Evolutionary conservation across 169 alveolate species (phyloP), one percentile per base, ranked within the genome.

Genomic region (Miamiensis avidus): DNA sequence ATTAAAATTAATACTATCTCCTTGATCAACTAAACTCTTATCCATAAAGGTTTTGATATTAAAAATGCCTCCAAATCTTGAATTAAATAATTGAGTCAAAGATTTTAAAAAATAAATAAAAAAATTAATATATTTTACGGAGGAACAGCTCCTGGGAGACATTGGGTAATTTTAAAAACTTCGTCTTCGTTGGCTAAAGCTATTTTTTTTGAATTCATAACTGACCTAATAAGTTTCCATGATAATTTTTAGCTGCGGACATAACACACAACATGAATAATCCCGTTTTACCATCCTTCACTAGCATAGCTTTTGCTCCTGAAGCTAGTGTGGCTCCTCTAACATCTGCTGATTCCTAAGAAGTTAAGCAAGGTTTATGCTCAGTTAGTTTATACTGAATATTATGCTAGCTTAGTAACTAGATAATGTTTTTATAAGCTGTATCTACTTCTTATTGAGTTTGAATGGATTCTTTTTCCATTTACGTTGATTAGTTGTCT

Each of bases 231-330:
- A 4, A 88, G 87, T 87, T 92, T 95, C 87, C 95, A 91, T 25
- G 88, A 74, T 34, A 96, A 88, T 87, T 93, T 84, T 91, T 93
- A 76, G 93, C 83, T 29, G 98, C 98, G 25, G 95, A 91, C 95
- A 96, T 93, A 0, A 96, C 98, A 30, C 91, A 90, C 81, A 94
- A 89, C 30, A 89, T 82, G 49, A 73, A 83, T 6, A 85, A 72
- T 49, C 81, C 49, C 29, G 86, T 86, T 74, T 88, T 83, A 34
- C 89, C 83, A 34, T 92, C 94, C 78, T 89, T 91, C 27, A 94
- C 78, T n/a, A 96, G 92, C 97, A 96, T 94, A 29, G 98, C 96
- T 87, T 96, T 96, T 0, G 98, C 97, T 25, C 97, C 98, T 28
- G 94, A 89, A 27, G 91, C 95, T 75, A 94, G 85, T 1, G 97